A percentile compares a stretch with the other conserved stretches of the same genome.
phyloP scores from a whole-genome alignment of 1,139 yeast species.

The Casaregolazyma lundiana region DNA sequence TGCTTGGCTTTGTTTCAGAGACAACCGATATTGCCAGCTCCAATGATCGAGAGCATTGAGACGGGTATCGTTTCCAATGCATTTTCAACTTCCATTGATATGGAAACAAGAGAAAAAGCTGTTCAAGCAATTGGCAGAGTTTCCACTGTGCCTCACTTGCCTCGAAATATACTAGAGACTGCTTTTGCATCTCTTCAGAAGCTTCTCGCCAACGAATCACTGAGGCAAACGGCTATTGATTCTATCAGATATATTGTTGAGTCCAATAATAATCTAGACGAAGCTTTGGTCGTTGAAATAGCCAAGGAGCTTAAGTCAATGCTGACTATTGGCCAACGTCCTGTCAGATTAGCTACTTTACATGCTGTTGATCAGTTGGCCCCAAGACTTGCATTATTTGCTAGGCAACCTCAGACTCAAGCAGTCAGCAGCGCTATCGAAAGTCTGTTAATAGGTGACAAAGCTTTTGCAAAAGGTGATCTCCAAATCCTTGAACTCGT shows the following conservation, averaged over 20 bases:
- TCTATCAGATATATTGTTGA: slow-evolving; percentile 24
- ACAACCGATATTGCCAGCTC: not conserved
- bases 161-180: slow-evolving; percentile 13
- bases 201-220: slow-evolving; percentile 29
- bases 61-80: slow-evolving; percentile 37
- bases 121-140: slow-evolving; percentile 38
- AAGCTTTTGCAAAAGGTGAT: not conserved
- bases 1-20: slow-evolving; percentile 32
- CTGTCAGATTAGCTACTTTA: slow-evolving; percentile 27
- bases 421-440: not conserved
- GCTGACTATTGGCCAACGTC: slow-evolving; percentile 25
- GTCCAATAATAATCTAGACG: slow-evolving; percentile 6
- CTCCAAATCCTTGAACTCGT: slow-evolving; percentile 5
- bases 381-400: not conserved
- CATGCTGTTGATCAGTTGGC: slow-evolving; percentile 18
- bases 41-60: slow-evolving; percentile 14
- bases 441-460: not conserved
- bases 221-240: slow-evolving; percentile 26
- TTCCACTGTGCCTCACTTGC: slow-evolving; percentile 17
- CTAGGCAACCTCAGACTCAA: not conserved
- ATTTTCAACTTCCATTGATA: slow-evolving; percentile 41
- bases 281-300: slow-evolving; percentile 21
- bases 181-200: slow-evolving; percentile 24
- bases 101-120: slow-evolving; percentile 49
- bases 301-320: slow-evolving; percentile 20